These are phyloP conservation scores for Tagetes patula DNA, from an alignment of 129 eudicot genomes.

Conservation along the genomic window DNA sequence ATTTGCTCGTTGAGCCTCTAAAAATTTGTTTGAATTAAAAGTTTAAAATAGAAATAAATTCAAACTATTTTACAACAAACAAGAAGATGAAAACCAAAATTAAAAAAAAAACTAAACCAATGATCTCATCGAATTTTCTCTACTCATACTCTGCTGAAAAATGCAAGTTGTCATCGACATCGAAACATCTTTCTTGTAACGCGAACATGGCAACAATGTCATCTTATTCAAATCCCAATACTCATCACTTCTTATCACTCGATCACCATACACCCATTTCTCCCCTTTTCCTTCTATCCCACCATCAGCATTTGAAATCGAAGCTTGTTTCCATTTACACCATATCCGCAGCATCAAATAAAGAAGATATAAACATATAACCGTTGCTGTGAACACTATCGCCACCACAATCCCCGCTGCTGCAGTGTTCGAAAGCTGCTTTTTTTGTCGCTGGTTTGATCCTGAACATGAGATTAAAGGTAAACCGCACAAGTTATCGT, in stretches of 20 bases:
- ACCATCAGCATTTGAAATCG: slow-evolving; percentile 54
- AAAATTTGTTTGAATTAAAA: no score
- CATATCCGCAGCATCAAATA: slow-evolving; percentile 82
- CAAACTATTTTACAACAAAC: slow-evolving; percentile 11
- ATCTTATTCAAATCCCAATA: slow-evolving; percentile 55
- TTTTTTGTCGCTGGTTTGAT: slow-evolving; percentile 32
- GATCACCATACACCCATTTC: slow-evolving; percentile 63
- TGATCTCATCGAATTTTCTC: slow-evolving; percentile 34
- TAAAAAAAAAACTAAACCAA: slow-evolving; percentile 28
- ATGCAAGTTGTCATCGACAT: slow-evolving; percentile 38
- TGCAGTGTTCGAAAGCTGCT: slow-evolving; percentile 51
- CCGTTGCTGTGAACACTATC: slow-evolving; percentile 72
- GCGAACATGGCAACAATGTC: slow-evolving; percentile 40
- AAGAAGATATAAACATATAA: slow-evolving; percentile 71
- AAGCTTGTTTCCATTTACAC: slow-evolving; percentile 79
- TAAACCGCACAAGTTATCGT: slow-evolving; percentile 72
- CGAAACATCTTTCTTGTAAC: slow-evolving; percentile 35
- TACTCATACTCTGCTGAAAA: slow-evolving; percentile 43
- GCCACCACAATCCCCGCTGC: slow-evolving; percentile 82
- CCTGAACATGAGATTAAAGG: slow-evolving; percentile 53
- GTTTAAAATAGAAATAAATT: not conserved
- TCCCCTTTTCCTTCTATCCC: slow-evolving; percentile 44
- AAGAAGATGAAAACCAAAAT: not conserved
- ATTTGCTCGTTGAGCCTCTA: no score
- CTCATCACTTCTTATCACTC: slow-evolving; percentile 50